A percentile compares a stretch with the other conserved stretches of the same genome.
Conservation (phyloP, 1,284 basidiomycete genomes). For the Cutaneotrichosporon mucoides region DNA sequence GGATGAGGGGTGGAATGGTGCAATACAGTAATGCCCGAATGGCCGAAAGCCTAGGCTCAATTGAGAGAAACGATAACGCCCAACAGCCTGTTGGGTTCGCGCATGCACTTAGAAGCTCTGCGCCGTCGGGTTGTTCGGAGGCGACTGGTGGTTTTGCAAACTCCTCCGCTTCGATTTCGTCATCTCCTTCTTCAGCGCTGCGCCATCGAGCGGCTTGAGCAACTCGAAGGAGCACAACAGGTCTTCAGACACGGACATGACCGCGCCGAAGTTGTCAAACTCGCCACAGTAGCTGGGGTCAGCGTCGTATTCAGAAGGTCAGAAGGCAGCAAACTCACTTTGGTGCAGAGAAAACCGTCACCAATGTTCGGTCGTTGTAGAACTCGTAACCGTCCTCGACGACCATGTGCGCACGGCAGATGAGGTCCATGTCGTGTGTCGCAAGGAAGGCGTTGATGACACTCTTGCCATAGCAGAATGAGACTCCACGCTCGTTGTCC, state of each 20-base stretch:
- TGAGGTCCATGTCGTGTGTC: conserved; percentile 87
- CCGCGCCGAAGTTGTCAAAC: conserved; percentile 88
- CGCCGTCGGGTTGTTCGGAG: conserved; percentile 49
- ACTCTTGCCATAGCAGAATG: conserved; percentile 97
- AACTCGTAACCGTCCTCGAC: conserved; percentile 99
- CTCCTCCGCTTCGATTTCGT: conserved; percentile 95
- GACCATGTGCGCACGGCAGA: conserved; percentile 99
- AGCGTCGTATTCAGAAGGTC: background rate
- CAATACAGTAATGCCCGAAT: conserved; percentile 7
- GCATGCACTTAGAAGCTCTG: conserved; percentile 37
- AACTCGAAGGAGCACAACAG: conserved; percentile 96
- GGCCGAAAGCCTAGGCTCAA: too few species aligned
- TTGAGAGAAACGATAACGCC: too few species aligned
- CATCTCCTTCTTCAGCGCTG: conserved; percentile 97
- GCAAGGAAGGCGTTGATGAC: conserved; percentile 93
- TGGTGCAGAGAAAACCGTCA: conserved; percentile 97
- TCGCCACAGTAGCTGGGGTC: conserved; percentile 43
- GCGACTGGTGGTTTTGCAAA: conserved; percentile 50
- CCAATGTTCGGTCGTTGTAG: conserved; percentile 97
- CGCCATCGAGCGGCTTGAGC: conserved; percentile 90
- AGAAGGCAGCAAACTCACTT: conserved; percentile 58
- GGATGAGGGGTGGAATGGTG: background rate
- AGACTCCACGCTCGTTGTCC: conserved; percentile 99
- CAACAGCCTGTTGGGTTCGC: too few species aligned
- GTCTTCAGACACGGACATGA: conserved; percentile 89